Evolutionary conservation across 1,284 basidiomycete genomes (phyloP), one percentile per base, ranked within the genome.

Genomic region (Malassezia yamatoensis): DNA sequence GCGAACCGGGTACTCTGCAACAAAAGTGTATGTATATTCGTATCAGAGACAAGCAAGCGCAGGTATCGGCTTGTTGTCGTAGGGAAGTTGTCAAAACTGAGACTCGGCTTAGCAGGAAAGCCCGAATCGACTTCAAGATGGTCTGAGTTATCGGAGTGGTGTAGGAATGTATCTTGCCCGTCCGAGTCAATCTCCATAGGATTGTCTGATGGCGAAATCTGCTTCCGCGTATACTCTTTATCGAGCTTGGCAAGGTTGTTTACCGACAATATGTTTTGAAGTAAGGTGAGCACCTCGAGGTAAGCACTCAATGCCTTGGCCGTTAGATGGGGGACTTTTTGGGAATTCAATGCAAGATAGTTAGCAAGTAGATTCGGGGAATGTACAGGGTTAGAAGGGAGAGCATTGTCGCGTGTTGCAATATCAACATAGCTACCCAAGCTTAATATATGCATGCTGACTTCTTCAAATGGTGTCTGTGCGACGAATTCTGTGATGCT

Each of bases 361-460:
- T 71, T 70, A 16, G 63, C 64, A 4, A 72, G 61, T 20, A 67
- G 29, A 42, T 62, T 60, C 0, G 66, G 67, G 16, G 13, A 50
- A 34, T 51, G 54, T 34, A 56, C 45, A 15, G 49, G 57, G 49
- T 55, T 60, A 29, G 29, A 15, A 4, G 13, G n/a, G 12, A 59
- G 49, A 12, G 42, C 36, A 7, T 37, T 43, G 33, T 49, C 50
- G 16, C 53, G 36, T 1, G 49, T 50, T 4, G 18, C 41, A 15
- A 40, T 46, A 56, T 46, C 65, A 40, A n/a, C 21, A 20, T 51
- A 53, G 9, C 47, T 2, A 10, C 34, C 36, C 24, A 41, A 55
- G 16, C 40, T 36, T 13, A 9, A 34, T n/a, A 65, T 54, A 47
- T 65, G 63, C 15, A 51, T 60, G 5, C 66, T 35, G 8, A 68